A percentile compares a stretch with the other conserved stretches of the same genome.
Conservation (phyloP, 306 rosid genomes). For the Fragaria iinumae region DNA sequence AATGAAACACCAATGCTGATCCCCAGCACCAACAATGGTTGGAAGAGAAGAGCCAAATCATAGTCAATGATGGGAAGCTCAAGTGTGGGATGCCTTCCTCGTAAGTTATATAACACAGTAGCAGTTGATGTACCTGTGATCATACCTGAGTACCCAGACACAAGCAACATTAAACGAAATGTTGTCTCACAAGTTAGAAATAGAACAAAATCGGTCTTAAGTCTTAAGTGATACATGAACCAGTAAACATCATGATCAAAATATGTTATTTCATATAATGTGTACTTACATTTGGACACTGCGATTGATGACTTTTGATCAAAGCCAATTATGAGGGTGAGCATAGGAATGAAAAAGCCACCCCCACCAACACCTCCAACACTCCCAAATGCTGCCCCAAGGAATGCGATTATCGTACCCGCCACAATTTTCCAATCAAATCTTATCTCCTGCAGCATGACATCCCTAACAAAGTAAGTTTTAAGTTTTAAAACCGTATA, state of each 20-base stretch:
- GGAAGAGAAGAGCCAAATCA: slow-evolving; percentile 67
- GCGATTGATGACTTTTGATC: slow-evolving; percentile 80
- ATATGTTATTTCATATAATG: background rate
- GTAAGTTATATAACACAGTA: slow-evolving; percentile 61
- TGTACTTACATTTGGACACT: slow-evolving; percentile 69
- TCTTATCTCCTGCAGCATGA: slow-evolving; percentile 53
- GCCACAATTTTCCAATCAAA: slow-evolving; percentile 64
- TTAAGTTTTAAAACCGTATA: background rate
- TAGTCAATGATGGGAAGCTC: slow-evolving; percentile 65
- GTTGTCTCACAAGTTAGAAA: background rate
- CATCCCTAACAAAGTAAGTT: background rate
- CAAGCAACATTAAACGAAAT: background rate
- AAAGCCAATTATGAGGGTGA: slow-evolving; percentile 69
- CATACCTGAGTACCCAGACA: slow-evolving; percentile 51
- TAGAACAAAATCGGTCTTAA: background rate
- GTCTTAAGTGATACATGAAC: background rate
- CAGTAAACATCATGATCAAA: background rate
- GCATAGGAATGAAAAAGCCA: slow-evolving; percentile 90
- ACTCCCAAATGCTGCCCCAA: slow-evolving; percentile 86
- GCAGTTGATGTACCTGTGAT: slow-evolving; percentile 66
- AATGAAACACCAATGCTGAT: slow-evolving; percentile 69
- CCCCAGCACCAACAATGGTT: slow-evolving; percentile 70
- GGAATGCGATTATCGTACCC: slow-evolving; percentile 59
- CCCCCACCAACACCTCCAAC: slow-evolving; percentile 94
- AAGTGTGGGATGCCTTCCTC: slow-evolving; percentile 55